A percentile compares a stretch with the other conserved stretches of the same genome.
phyloP scores from a whole-genome alignment of 768 basidiomycete species.

The Serendipita sp. region DNA sequence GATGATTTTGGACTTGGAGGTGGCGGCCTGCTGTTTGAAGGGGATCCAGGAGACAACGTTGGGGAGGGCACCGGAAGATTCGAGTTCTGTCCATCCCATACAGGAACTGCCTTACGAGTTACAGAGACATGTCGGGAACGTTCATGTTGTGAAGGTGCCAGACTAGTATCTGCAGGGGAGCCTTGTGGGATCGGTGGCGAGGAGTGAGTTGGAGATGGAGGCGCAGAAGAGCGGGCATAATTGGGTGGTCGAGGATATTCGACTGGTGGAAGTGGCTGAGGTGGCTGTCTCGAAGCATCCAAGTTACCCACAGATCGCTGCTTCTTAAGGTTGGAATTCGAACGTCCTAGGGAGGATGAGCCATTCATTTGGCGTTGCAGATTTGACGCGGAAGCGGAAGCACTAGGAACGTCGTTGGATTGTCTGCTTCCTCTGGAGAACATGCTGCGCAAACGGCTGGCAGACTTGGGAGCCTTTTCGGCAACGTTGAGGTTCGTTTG shows the following conservation, averaged over 20 bases:
- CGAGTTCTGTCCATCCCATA: constrained; percentile 16
- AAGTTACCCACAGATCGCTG: constrained; percentile 35
- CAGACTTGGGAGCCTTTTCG: constrained; percentile 27
- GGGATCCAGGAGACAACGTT: constrained; percentile 13
- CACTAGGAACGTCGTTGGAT: constrained; percentile 18
- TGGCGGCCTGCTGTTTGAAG: constrained; percentile 10
- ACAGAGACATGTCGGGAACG: constrained; percentile 18
- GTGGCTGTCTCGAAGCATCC: constrained; percentile 34
- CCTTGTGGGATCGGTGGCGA: neutral
- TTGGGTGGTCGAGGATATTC: constrained; percentile 19
- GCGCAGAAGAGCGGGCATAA: constrained; percentile 22
- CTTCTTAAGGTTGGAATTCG: constrained; percentile 20
- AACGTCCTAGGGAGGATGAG: constrained; percentile 7
- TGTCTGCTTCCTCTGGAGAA: constrained; percentile 48
- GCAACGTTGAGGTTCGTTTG: constrained; percentile 18
- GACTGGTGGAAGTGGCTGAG: constrained; percentile 22
- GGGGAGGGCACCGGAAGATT: constrained; percentile 11
- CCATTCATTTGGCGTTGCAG: constrained; percentile 17
- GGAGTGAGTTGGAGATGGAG: constrained; percentile 2
- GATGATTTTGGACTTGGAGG: constrained; percentile 6
- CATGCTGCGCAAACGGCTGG: constrained; percentile 58
- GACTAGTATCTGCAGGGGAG: neutral
- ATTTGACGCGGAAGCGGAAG: constrained; percentile 15
- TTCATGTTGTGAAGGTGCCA: neutral
- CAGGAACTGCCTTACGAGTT: constrained; percentile 17